A percentile compares a stretch with the other conserved stretches of the same genome.
phyloP scores from a whole-genome alignment of 2,329 filamentous ascomycete species.

The Pseudogymnoascus sp. region DNA sequence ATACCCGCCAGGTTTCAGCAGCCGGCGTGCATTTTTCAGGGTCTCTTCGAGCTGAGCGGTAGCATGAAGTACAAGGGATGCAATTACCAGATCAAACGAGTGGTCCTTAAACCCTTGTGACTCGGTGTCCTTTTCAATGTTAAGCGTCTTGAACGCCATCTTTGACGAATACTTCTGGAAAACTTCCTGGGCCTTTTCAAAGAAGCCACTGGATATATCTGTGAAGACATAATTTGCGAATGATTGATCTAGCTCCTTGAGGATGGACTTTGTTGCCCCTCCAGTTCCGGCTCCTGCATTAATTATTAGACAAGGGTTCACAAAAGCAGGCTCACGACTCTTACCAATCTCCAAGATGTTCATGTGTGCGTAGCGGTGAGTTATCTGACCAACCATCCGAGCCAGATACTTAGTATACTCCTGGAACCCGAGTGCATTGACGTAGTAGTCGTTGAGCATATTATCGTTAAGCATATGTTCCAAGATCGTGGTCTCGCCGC shows the following conservation, averaged over 20 bases:
- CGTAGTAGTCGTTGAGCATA: conserved; percentile 14
- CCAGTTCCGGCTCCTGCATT: conserved; percentile 16
- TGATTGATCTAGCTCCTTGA: conserved; percentile 11
- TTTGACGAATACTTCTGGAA: conserved; percentile 19
- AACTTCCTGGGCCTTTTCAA: conserved; percentile 27
- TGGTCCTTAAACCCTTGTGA: conserved; percentile 29
- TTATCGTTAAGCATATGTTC: conserved; percentile 10
- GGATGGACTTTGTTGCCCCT: conserved; percentile 26
- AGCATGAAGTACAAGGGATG: conserved; percentile 34
- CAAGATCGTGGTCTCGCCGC: conserved; percentile 12
- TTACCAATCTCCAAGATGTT: conserved; percentile 34
- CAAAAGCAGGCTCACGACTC: not conserved
- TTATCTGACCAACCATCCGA: conserved; percentile 14
- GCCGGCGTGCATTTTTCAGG: conserved; percentile 28
- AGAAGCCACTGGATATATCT: conserved; percentile 28
- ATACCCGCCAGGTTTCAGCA: conserved; percentile 39
- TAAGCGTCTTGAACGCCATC: conserved; percentile 31
- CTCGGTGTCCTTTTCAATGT: conserved; percentile 26
- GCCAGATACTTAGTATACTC: conserved; percentile 3
- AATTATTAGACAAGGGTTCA: not conserved
- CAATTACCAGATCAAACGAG: conserved; percentile 35
- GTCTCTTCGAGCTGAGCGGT: conserved; percentile 26
- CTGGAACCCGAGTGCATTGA: not conserved
- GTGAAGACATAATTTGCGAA: conserved; percentile 21
- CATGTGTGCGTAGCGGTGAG: conserved; percentile 30